Evolutionary conservation across 2,329 filamentous ascomycete species (phyloP), one percentile per base, ranked within the genome.

Genomic region (Colletotrichum tofieldiae): DNA sequence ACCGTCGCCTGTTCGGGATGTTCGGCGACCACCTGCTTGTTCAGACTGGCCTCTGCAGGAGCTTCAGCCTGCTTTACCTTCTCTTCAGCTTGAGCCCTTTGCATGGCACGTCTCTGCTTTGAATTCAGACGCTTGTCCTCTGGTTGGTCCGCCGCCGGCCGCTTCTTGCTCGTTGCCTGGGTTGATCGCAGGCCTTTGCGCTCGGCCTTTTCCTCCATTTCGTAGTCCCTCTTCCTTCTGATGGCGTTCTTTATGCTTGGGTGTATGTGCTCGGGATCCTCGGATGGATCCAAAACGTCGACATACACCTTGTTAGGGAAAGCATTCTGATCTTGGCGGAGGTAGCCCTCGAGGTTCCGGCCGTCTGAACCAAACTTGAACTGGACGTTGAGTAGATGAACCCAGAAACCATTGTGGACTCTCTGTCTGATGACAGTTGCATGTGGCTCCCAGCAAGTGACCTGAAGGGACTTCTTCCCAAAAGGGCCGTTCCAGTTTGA

Each of bases 391-490:
- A 85, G 87, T 7, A 98, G 81, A 5, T 82, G 82, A 2, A 97
- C 82, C 85, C 92, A 92, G 32, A 90, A 84, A 4, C 89, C 89
- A n/a, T 83, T 80, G 2, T 85, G 82, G 35, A 96, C 82, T 8
- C 89, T 80, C 0, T 86, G 77, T 20, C 85, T 86, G n/a, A 92
- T 87, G 74, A 84, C 89, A 1, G 79, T 76, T 1, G 91, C 89
- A 79, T 98, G 93, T 0, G 89, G 89, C 18, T 92, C 90, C 79
- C 86, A 97, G 37, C 93, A 86, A 37, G 90, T 93, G 32, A 98
- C 82, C 76, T 92, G 91, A 64, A 98, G 84, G 1, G 91, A 92
- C 77, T 89, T 85, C 77, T 91, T 91, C 2, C 95, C 95, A 75
- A 85, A 92, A 0, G 95, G 95, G 0, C 95, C 94, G 2, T 84